phyloP scores from a whole-genome alignment of 192 early-diverging fungal species.

The Backusella sp. region DNA sequence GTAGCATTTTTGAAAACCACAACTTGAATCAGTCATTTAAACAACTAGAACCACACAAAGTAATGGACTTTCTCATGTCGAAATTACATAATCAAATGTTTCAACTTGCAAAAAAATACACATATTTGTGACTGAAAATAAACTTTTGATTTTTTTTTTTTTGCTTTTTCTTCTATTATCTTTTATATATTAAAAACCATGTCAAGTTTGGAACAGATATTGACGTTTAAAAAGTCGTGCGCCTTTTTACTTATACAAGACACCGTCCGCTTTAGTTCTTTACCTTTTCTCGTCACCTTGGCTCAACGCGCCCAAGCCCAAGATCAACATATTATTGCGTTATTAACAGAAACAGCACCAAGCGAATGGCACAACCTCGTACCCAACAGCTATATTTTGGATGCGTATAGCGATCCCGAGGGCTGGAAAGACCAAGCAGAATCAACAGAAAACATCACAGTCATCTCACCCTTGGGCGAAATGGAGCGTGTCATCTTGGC shows the following conservation, averaged over 20 bases:
- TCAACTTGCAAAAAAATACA: too few species aligned
- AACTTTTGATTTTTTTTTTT: too few species aligned
- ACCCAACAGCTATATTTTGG: slow-evolving; percentile 9
- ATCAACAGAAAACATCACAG: neutral
- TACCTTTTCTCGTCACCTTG: slow-evolving; percentile 13
- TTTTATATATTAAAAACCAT: neutral
- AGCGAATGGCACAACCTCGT: slow-evolving; percentile 7
- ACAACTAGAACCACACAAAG: too few species aligned
- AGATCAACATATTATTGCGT: slow-evolving; percentile 14
- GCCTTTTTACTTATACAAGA: slow-evolving; percentile 25
- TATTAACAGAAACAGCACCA: slow-evolving; percentile 32
- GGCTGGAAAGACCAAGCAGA: slow-evolving; percentile 22
- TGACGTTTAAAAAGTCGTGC: slow-evolving; percentile 22
- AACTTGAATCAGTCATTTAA: too few species aligned
- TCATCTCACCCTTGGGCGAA: neutral
- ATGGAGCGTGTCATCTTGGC: neutral
- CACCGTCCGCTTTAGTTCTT: neutral
- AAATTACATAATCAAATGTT: too few species aligned
- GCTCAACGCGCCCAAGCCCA: slow-evolving; percentile 6
- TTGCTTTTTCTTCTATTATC: neutral
- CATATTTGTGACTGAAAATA: too few species aligned
- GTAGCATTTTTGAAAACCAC: too few species aligned
- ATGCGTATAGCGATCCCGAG: slow-evolving; percentile 33
- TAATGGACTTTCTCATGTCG: too few species aligned
- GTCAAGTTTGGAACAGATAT: slow-evolving; percentile 22